A percentile compares a stretch with the other conserved stretches of the same genome.
phyloP scores from a whole-genome alignment of 2,329 filamentous ascomycete genomes.

The Orbilia javanica region DNA sequence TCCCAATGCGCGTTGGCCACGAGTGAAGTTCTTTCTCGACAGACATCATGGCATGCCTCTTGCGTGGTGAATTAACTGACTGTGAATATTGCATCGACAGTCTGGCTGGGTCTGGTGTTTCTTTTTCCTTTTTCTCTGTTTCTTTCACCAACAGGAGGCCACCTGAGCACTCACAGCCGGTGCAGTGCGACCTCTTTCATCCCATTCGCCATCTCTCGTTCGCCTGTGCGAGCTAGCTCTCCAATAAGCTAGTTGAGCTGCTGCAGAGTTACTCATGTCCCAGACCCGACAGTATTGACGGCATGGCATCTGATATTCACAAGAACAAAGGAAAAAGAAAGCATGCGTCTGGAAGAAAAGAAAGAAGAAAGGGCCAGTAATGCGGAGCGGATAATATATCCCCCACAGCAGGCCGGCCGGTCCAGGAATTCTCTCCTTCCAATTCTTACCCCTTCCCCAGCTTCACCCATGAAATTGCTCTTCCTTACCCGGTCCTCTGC shows the following conservation, averaged over 20 bases:
- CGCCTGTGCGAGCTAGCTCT: neutral
- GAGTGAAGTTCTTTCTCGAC: constrained; percentile 19
- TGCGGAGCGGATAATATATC: constrained; percentile 21
- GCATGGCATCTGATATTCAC: neutral
- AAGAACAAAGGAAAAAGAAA: neutral
- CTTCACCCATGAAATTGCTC: constrained; percentile 39
- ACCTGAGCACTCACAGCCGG: constrained; percentile 14
- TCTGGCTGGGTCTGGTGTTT: neutral
- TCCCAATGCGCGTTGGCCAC: constrained; percentile 49
- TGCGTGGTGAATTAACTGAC: neutral
- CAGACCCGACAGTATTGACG: too few relatives aligned
- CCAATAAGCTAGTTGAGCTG: neutral
- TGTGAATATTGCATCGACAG: neutral
- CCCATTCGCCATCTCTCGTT: neutral
- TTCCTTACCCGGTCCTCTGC: constrained; percentile 22
- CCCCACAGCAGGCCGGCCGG: constrained; percentile 47
- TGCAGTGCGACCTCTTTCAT: constrained; percentile 3
- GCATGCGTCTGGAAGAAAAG: too few relatives aligned
- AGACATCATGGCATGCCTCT: neutral
- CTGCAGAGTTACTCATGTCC: neutral
- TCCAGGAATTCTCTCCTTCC: constrained; percentile 47
- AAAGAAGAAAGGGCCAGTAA: neutral
- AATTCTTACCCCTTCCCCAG: constrained; percentile 8
- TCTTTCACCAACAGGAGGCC: neutral
- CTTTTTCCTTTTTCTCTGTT: neutral